Evolutionary conservation across 495 filamentous ascomycete genomes (phyloP).

Genomic region (Neurospora sp.): DNA sequence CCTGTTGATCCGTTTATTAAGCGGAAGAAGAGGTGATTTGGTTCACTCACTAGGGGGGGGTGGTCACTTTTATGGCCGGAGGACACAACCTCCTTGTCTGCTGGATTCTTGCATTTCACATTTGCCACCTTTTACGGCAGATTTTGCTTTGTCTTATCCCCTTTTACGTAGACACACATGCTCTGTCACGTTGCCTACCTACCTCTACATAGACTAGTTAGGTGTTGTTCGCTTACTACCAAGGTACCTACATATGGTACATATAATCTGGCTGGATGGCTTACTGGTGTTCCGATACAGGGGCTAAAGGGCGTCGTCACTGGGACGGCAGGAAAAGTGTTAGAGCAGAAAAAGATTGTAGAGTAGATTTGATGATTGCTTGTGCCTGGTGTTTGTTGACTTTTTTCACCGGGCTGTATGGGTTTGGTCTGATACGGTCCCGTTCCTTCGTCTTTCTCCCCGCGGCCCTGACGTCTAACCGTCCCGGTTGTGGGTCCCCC

Average conservation of each 20-base stretch:
- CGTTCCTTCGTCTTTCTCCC: neutral
- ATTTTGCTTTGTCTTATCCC: neutral
- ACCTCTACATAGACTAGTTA: neutral
- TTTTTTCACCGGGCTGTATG: neutral
- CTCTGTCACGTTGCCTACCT: neutral
- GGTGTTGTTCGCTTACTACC: neutral
- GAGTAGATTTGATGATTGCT: neutral
- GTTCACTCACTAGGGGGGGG: neutral
- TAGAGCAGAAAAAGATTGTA: neutral
- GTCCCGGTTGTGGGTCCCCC: too few relatives aligned
- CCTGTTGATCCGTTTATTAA: constrained; percentile 34
- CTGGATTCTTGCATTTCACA: neutral
- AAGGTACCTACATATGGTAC: neutral
- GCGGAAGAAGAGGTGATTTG: constrained; percentile 23
- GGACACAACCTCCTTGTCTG: neutral
- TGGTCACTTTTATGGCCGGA: neutral
- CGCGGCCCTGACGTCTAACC: too few relatives aligned
- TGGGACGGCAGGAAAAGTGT: neutral
- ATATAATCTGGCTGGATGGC: neutral
- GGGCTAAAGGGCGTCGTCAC: neutral
- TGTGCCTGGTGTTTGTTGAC: neutral
- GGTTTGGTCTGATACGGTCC: neutral
- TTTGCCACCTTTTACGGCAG: neutral
- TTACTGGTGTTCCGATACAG: neutral
- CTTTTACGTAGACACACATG: neutral